Evolutionary conservation across 495 filamentous ascomycete species (phyloP), one percentile per base, ranked within the genome.

Genomic region (Penicillium lividum): DNA sequence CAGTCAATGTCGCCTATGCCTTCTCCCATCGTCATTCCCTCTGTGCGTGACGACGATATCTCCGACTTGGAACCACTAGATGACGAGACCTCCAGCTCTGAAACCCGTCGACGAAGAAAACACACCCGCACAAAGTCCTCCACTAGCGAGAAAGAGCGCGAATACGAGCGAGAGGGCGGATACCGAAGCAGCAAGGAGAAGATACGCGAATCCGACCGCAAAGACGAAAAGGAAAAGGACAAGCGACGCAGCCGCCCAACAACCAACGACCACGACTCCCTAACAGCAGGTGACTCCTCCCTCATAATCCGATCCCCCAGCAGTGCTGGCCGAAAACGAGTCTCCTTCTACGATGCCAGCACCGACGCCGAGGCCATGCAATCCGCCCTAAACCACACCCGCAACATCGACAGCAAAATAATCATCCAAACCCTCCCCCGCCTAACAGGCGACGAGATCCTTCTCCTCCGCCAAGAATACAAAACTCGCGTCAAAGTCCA

Each of bases 1-100:
- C 94, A 98, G 72, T 89, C 89, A 51, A 91, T 97, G 63, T 96
- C 93, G 2, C 93, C 94, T 2, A 94, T 96, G 91, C 93, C 93
- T 0, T 92, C 90, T 1, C 90, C 93, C 0, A 76, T 87, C 43
- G 69, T 80, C 50, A 68, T 77, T 22, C 72, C 78, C 0, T 63
- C 71, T 7, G 66, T 59, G 10, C 66, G 65, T n/a, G 77, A 82
- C 29, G 78, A 79, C 6, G 79, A 81, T 28, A 70, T 83, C 27
- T 82, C 80, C 2, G 80, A 83, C 57, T 40, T 82, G 3, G 79
- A 82, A 33, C 70, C 67, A 3, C 67, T 81, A 29, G 75, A 75
- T 11, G 68, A 63, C 5, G 63, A 61, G 11, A 56, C 40, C 13
- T 70, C 67, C 6, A 53, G 51, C 27, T 77, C 75, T 3, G 75